Percentiles rank a stretch among this genome's conserved stretches.
These are phyloP conservation scores for Aspergillus indologenus DNA, from an alignment of 495 filamentous ascomycete species.

Conservation along the genomic window DNA sequence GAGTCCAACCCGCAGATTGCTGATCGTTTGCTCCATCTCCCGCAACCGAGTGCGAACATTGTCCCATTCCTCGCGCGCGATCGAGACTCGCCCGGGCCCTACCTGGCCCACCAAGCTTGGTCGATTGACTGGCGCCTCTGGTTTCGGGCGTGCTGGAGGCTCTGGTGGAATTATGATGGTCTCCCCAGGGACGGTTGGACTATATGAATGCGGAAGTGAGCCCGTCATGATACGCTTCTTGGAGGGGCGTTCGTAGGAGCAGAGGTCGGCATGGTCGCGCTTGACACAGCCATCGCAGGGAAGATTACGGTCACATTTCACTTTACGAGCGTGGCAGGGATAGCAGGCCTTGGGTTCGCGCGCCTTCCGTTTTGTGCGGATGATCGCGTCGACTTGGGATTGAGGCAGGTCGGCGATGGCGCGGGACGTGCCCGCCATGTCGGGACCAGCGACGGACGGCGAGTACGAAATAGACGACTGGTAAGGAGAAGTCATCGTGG, in stretches of 20 bases:
- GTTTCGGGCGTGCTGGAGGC: slow-evolving; percentile 24
- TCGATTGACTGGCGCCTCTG: slow-evolving; percentile 25
- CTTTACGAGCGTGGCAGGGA: slow-evolving; percentile 70
- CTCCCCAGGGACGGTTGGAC: slow-evolving; percentile 20
- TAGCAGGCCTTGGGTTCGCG: slow-evolving; percentile 61
- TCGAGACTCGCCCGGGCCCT: slow-evolving; percentile 31
- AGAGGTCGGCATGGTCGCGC: slow-evolving; percentile 67
- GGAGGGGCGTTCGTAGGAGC: slow-evolving; percentile 68
- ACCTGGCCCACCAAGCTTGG: slow-evolving; percentile 20
- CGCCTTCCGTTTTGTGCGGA: slow-evolving; percentile 48
- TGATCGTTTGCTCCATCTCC: slow-evolving; percentile 45
- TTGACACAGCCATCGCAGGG: slow-evolving; percentile 73
- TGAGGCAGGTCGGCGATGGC: slow-evolving; percentile 44
- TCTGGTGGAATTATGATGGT: slow-evolving; percentile 25
- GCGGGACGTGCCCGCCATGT: slow-evolving; percentile 25
- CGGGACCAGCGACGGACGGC: slow-evolving; percentile 26
- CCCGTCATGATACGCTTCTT: slow-evolving; percentile 49
- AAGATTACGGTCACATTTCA: slow-evolving; percentile 70
- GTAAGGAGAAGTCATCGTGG: slow-evolving; percentile 40
- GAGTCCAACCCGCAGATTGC: slow-evolving; percentile 38
- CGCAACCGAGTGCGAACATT: slow-evolving; percentile 41
- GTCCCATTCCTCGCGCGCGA: slow-evolving; percentile 48
- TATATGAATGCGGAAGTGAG: slow-evolving; percentile 26
- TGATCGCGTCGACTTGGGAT: slow-evolving; percentile 49
- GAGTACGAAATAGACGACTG: slow-evolving; percentile 37